Conservation (phyloP, 208 protist species). For the Trypanosoma theileri region DNA sequence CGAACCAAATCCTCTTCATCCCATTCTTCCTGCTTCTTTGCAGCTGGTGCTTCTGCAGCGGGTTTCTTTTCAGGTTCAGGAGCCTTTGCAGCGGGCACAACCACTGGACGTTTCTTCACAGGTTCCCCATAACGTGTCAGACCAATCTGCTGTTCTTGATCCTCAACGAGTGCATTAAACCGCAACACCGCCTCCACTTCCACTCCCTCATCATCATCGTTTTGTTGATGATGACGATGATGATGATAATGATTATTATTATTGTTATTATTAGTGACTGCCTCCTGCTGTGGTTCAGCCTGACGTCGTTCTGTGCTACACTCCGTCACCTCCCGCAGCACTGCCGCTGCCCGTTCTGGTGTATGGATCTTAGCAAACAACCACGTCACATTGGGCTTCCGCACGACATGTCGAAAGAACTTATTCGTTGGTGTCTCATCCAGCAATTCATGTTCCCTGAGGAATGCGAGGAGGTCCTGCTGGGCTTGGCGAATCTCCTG, state of each 20-base stretch:
- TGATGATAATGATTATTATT: constrained; percentile 15
- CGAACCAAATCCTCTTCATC: constrained; percentile 89
- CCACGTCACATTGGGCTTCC: constrained; percentile 67
- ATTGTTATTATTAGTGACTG: constrained; percentile 28
- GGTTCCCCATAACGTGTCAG: constrained; percentile 83
- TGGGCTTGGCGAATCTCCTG: constrained; percentile 58
- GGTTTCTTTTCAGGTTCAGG: constrained; percentile 16
- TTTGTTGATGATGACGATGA: neutral
- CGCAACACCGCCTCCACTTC: constrained; percentile 59
- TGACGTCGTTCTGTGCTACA: constrained; percentile 28
- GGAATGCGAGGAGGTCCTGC: constrained; percentile 43
- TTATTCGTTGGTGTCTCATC: constrained; percentile 75
- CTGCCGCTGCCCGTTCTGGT: constrained; percentile 34
- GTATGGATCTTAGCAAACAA: constrained; percentile 64
- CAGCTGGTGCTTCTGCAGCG: constrained; percentile 11
- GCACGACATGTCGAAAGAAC: constrained; percentile 59
- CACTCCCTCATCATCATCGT: constrained; percentile 7
- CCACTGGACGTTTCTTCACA: constrained; percentile 49
- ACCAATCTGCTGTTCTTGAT: constrained; percentile 65
- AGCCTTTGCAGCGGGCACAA: neutral
- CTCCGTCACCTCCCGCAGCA: constrained; percentile 36
- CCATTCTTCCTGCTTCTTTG: constrained; percentile 58
- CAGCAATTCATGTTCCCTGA: constrained; percentile 48
- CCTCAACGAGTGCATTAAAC: constrained; percentile 68
- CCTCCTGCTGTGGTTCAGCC: constrained; percentile 2